Base-by-base conservation (phyloP, 192 early-diverging fungal genomes). In the Paraglomus brasilianum region DNA sequence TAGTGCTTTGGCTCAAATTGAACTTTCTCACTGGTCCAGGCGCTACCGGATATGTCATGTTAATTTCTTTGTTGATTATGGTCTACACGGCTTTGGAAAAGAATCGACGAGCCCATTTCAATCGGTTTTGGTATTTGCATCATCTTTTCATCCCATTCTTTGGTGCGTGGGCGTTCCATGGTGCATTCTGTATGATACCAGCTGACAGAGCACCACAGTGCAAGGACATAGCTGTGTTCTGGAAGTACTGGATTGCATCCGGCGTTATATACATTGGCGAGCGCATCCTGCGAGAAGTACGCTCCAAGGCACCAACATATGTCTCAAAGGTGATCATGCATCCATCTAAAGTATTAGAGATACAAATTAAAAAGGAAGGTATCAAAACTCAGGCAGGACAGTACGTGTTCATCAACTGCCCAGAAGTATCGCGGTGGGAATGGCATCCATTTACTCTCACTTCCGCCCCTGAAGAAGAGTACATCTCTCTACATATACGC, bases 391-490 rank as follows among this genome's bases (percentile, higher is more conserved):
- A 80, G 42, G 85, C 90, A 21, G 91, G 91, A 17, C 91, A 94
- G 70, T 92, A 88, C 73, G 80, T 94, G 48, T 90, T 86, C 47
- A 70, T 94, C 41, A 82, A 81, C 75, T 85, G 87, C 39, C 92
- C 92, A 1, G 80, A 86, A 30, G 81, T 92, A 17, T 88, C 91
- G 7, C 72, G 75, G 7, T 77, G 87, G 69, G 83, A 94, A 71
- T 94, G 86, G 89, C 92, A 93, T 61, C 88, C 92, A 1, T 88
- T 91, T 72, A 91, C 88, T 0, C 82, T 94, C 56, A 86, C 87
- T 7, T 90, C 87, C 40, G 80, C 85, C 2, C 85, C 90, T 21
- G 92, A 94, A 72, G 92, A 94, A 63, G 86, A 88, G 22, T 81
- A 85, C 45, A 78, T 92, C 24, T 86, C 88, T 17, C 65, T 94